Percentiles rank a stretch among this genome's conserved stretches.
phyloP scores from a whole-genome alignment of 306 rosid species.

The Quercus agrifolia region DNA sequence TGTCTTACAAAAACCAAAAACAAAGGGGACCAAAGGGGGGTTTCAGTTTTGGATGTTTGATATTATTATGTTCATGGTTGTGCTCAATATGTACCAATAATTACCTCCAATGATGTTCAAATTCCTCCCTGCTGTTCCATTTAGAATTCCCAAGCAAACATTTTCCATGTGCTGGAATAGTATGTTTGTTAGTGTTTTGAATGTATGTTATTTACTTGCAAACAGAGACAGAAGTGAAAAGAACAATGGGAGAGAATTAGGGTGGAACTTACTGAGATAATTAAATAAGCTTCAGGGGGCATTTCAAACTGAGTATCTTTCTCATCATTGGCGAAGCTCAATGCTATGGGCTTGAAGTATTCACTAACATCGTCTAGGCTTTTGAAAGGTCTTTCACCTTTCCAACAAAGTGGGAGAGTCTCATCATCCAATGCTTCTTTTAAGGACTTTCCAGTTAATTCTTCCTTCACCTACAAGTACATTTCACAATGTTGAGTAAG shows the following conservation, averaged over 20 bases:
- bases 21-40: not conserved
- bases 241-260: not conserved
- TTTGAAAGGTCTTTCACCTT: conserved; percentile 61
- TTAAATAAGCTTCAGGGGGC: conserved; percentile 76
- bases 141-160: conserved; percentile 89
- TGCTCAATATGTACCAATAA: not conserved
- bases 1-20: conserved; percentile 19
- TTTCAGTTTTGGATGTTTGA: no score
- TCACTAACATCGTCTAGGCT: conserved; percentile 65
- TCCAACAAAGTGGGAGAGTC: conserved; percentile 78
- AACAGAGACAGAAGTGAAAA: not conserved
- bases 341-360: conserved; percentile 77
- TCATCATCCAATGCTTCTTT: conserved; percentile 56
- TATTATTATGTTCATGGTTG: no score
- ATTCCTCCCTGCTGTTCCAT: conserved; percentile 50
- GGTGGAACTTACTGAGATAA: conserved; percentile 57
- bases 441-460: conserved; percentile 47
- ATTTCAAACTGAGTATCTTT: conserved; percentile 57
- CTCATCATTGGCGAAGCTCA: conserved; percentile 46
- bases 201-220: not conserved
- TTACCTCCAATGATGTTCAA: conserved; percentile 88
- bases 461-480: conserved; percentile 51
- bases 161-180: conserved; percentile 62
- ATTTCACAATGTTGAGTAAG: not conserved
- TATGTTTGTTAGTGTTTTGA: not conserved